Base-by-base conservation (phyloP, 1,284 basidiomycete species). In the Ceratobasidium sp. region DNA sequence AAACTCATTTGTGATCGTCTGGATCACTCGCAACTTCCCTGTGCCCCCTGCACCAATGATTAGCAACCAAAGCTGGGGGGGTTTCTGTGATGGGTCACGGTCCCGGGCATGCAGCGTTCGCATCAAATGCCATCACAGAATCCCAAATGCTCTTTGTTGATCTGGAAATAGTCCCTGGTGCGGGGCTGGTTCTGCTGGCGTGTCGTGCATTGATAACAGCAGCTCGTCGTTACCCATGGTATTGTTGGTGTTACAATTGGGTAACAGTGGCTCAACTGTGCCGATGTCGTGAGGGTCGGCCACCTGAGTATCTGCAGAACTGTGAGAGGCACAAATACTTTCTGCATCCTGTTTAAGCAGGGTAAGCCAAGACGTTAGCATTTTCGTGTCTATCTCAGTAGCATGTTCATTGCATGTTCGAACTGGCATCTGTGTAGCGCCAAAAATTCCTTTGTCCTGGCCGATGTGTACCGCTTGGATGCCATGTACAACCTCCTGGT, bases 11-110 rank as follows among this genome's bases (percentile, higher is more conserved):
- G 81, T 81, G 3, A 82, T 76, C 0, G 78, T 81, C 64, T 83
- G 81, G 22, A 84, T 83, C 1, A 82, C 81, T 27, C 75, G 79
- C 0, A 82, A 84, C 71, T 84, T 84, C 0, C 83, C 83, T 0
- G 81, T 82, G 0, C 83, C 83, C 1, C 83, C 83, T 75, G 82
- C 81, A 1, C 82, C 83, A 16, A 79, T 74, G 1, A 83, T 75
- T 1, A 80, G 22, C 82, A 83, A 81, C 0, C 76, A 75, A 0
- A 84, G 75, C 13, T 78, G 82, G 2, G 71, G 74, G 0, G 39
- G 22, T 43, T 43, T n/a, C 4, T 24, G n/a, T 13, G 34, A 13
- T 13, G 11, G n/a, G 7, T 43, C 19, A 22, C 43, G n/a, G 13
- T 41, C 22, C 22, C 14, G 37, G 24, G 58, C 34, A 29, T 27